A percentile compares a stretch with the other conserved stretches of the same genome.
Evolutionary conservation across 805 yeast species (phyloP).

Genomic region (Lachancea lanzarotensis): DNA sequence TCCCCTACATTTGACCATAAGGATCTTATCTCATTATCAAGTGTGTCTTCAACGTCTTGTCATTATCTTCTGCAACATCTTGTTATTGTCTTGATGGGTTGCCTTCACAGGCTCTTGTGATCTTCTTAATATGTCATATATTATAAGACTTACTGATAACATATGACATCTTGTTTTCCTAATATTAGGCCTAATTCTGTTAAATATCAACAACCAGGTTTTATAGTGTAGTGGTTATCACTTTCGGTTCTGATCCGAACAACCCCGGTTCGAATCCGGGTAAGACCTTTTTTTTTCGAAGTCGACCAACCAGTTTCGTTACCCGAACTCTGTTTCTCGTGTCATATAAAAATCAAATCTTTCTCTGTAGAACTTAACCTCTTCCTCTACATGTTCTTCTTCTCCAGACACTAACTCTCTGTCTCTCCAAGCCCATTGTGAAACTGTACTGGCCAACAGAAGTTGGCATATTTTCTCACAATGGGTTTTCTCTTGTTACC

Average conservation of each 20-base stretch:
- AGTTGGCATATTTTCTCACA: background rate
- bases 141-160: too few species aligned
- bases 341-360: background rate
- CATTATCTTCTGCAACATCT: too few species aligned
- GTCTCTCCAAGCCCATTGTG: background rate
- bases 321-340: background rate
- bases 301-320: too few species aligned
- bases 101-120: too few species aligned
- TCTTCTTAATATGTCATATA: too few species aligned
- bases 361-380: background rate
- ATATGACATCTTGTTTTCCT: background rate
- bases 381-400: too few species aligned
- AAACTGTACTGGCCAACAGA: background rate
- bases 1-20: too few species aligned
- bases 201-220: background rate
- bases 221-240: conserved; percentile 57
- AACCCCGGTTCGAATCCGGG: conserved; percentile 88
- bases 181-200: background rate
- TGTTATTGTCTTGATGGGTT: too few species aligned
- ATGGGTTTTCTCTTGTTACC: background rate
- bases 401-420: too few species aligned
- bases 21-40: too few species aligned
- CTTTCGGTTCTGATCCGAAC: conserved; percentile 56
- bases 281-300: conserved; percentile 50
- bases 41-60: too few species aligned